Base-by-base conservation (phyloP, 1,284 basidiomycete species). In the Flammula alnicola region DNA sequence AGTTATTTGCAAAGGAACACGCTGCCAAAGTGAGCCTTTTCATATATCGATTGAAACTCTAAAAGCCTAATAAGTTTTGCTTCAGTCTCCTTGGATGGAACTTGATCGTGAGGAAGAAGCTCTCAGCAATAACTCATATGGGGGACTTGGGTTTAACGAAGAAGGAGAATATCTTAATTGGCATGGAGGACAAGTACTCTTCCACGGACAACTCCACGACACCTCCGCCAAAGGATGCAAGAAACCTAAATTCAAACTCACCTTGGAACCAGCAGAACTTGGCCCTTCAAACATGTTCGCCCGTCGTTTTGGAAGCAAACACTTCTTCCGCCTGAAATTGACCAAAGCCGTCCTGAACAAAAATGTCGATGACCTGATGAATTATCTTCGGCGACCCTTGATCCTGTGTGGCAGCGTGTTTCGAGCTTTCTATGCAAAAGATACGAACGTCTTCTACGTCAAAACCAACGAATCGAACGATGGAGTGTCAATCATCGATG, bases 151-250 rank as follows among this genome's bases (percentile, higher is more conserved):
- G 7, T 68, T 70, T 49, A 62, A 64, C 37, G 47, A 58, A 12
- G 52, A 45, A 9, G 59, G 54, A 31, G 53, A 66, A 14, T 52
- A 62, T n/a, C 52, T 66, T 5, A 61, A 62, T 29, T 76, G 70
- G 70, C 73, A 76, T 51, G 76, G 76, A 0, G 77, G 78, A 2
- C 71, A 73, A 56, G 67, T 78, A 2, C 63, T 72, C 17, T 78
- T 78, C 49, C 60, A 63, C 0, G 75, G 63, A 3, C 70, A 63
- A 31, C 49, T 76, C 22, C 58, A 62, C 8, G 59, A 57, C 25
- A 9, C 36, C 1, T 25, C 50, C 10, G 14, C 45, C 38, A 54
- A 50, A 35, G 40, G 32, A 16, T 48, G 31, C 38, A 51, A 49
- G 25, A 52, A 51, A 30, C 48, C 52, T 1, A 36, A 50, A 4